Percentiles rank a stretch among this genome's conserved stretches.
phyloP scores from a whole-genome alignment of 495 filamentous ascomycete species.

The Chaetomium fimeti region DNA sequence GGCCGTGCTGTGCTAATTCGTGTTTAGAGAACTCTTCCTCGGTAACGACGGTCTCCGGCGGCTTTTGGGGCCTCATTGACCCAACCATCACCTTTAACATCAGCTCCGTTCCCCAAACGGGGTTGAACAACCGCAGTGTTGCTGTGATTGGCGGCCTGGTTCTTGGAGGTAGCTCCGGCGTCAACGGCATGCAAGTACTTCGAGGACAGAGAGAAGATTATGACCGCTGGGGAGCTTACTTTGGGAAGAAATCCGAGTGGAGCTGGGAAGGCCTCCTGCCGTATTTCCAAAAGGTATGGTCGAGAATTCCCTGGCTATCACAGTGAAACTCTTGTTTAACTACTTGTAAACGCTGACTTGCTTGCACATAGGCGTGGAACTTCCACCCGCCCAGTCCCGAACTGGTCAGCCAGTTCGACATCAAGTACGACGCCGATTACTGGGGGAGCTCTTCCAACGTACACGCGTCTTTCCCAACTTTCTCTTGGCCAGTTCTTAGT shows the following conservation, averaged over 20 bases:
- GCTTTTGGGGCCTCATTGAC: slow-evolving; percentile 24
- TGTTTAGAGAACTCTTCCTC: slow-evolving; percentile 20
- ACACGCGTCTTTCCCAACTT: slow-evolving; percentile 40
- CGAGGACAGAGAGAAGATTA: slow-evolving; percentile 46
- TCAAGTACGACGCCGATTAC: slow-evolving; percentile 39
- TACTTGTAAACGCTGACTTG: background rate
- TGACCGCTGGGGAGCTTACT: slow-evolving; percentile 45
- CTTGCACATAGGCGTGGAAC: slow-evolving; percentile 35
- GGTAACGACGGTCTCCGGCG: slow-evolving; percentile 19
- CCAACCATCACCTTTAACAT: slow-evolving; percentile 34
- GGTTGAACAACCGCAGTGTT: slow-evolving; percentile 37
- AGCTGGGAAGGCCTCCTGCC: slow-evolving; percentile 48
- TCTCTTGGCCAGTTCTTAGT: slow-evolving; percentile 38
- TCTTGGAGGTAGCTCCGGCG: slow-evolving; percentile 49
- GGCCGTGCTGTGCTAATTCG: background rate
- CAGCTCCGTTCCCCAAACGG: slow-evolving; percentile 40
- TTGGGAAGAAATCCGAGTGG: slow-evolving; percentile 37
- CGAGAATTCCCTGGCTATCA: background rate
- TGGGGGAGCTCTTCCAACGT: slow-evolving; percentile 43
- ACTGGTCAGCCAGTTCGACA: slow-evolving; percentile 32
- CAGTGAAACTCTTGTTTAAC: background rate
- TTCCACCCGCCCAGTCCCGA: slow-evolving; percentile 37
- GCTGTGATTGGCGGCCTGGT: slow-evolving; percentile 38
- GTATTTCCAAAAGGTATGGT: slow-evolving; percentile 43
- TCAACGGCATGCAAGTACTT: slow-evolving; percentile 48